phyloP scores from a whole-genome alignment of 257 asterid species.

The Solanum gandarillasii region DNA sequence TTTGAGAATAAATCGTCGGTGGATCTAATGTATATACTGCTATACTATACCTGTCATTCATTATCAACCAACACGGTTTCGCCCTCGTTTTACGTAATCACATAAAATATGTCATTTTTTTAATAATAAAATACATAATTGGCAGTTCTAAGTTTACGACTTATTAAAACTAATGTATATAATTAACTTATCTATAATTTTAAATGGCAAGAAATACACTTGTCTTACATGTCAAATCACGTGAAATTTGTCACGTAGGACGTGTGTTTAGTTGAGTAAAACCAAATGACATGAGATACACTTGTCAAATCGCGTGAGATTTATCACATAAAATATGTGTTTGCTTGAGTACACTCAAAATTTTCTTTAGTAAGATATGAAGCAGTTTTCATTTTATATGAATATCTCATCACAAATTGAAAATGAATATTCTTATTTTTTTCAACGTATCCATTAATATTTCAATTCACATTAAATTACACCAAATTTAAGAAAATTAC shows the following conservation, averaged over 20 bases:
- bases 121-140: no score
- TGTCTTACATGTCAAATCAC: no score
- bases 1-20: neutral
- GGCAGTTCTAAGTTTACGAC: no score
- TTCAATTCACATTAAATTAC: no score
- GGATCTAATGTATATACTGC: neutral
- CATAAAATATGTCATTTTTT: neutral
- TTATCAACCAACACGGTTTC: neutral
- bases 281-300: neutral
- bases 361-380: neutral
- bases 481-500: no score
- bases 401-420: neutral
- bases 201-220: neutral
- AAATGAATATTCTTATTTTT: no score
- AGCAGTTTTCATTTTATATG: fast-evolving
- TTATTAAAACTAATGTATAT: no score
- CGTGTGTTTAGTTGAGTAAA: no score
- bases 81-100: neutral
- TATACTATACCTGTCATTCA: neutral
- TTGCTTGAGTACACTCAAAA: neutral
- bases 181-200: no score
- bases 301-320: no score
- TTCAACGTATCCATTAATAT: no score
- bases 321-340: no score
- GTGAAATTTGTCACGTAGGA: neutral